Conservation (phyloP, 2,329 filamentous ascomycete species). For the Aspergillus viridinutans region DNA sequence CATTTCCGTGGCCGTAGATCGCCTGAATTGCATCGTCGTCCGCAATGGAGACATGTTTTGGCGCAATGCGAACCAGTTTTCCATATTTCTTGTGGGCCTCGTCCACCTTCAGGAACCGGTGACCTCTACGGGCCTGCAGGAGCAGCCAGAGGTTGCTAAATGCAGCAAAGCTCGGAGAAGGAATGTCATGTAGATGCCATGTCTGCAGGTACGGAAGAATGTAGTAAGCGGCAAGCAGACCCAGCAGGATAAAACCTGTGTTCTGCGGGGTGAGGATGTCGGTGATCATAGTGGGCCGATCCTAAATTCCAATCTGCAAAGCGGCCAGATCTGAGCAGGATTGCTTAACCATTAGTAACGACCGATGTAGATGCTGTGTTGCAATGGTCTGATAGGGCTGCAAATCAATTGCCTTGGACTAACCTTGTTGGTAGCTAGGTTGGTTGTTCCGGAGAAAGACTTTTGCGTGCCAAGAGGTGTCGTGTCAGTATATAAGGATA, state of each 20-base stretch:
- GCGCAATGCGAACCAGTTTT: constrained; percentile 76
- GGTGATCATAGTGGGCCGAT: constrained; percentile 21
- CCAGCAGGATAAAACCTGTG: constrained; percentile 42
- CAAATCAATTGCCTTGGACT: not conserved
- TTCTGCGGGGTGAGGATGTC: constrained; percentile 25
- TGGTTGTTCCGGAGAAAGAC: not conserved
- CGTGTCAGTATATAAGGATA: not conserved
- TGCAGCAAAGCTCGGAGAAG: constrained; percentile 51
- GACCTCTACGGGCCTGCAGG: constrained; percentile 59
- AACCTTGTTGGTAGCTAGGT: not conserved
- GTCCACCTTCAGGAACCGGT: constrained; percentile 63
- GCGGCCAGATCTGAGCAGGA: not conserved
- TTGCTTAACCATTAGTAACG: not conserved
- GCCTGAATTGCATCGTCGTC: constrained; percentile 71
- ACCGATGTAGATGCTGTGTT: not conserved
- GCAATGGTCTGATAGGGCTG: too few relatives aligned
- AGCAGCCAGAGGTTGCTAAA: constrained; percentile 82
- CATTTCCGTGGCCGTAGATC: constrained; percentile 77
- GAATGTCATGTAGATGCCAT: constrained; percentile 50
- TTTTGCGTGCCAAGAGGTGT: not conserved
- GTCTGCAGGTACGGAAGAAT: constrained; percentile 56
- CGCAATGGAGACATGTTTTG: constrained; percentile 76
- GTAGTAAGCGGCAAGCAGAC: constrained; percentile 52
- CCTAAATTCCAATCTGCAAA: not conserved
- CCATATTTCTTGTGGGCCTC: constrained; percentile 70